Percentiles rank a stretch among this genome's conserved stretches.
phyloP scores from a whole-genome alignment of 225 moss, liverwort and hornwort genomes.

The Physcomitrium patens region DNA sequence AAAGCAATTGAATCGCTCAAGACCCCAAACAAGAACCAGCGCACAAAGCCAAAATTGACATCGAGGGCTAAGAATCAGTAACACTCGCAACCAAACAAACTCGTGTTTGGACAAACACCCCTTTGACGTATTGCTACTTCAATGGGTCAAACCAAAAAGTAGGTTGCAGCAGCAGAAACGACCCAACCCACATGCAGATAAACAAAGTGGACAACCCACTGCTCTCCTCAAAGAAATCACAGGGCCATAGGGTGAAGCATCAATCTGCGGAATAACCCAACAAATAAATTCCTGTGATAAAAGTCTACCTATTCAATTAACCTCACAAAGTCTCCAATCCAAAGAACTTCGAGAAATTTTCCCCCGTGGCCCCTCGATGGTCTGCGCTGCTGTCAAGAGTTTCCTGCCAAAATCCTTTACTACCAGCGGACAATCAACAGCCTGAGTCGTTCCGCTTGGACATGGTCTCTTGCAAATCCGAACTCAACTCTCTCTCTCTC shows the following conservation, averaged over 20 bases:
- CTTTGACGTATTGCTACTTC: background rate
- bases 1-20: background rate
- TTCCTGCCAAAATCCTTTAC: background rate
- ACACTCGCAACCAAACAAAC: slow-evolving; percentile 8
- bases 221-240: background rate
- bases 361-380: background rate
- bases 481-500: background rate
- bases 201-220: too few relatives aligned
- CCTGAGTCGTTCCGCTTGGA: background rate
- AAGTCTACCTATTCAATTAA: background rate
- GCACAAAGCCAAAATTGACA: background rate
- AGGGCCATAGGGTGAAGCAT: background rate
- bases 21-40: background rate
- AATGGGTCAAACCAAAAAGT: background rate
- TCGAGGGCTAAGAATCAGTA: background rate
- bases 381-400: slow-evolving; percentile 7
- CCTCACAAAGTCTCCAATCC: background rate
- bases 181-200: background rate
- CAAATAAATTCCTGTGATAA: background rate
- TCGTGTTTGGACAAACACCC: too few relatives aligned
- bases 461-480: background rate
- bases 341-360: background rate
- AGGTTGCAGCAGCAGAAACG: background rate
- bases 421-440: background rate
- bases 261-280: background rate